A percentile compares a stretch with the other conserved stretches of the same genome.
Evolutionary conservation across 768 basidiomycete genomes (phyloP).

Genomic region (Rhodotorula sphaerocarpa): DNA sequence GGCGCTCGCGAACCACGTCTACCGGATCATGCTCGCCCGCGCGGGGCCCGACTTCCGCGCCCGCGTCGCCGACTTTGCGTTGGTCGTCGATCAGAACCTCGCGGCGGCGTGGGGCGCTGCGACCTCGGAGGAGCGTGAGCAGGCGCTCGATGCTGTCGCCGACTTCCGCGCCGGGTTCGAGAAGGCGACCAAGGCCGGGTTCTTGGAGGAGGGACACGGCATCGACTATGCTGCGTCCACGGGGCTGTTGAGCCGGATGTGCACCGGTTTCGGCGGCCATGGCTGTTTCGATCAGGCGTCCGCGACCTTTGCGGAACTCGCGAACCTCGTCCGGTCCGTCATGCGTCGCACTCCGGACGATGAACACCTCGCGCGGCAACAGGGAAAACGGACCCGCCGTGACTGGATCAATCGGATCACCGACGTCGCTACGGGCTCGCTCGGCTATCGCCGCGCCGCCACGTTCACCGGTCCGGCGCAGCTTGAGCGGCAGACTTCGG

Average conservation of each 20-base stretch:
- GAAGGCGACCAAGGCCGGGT: background rate
- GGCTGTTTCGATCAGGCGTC: constrained; percentile 2
- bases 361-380: background rate
- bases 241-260: constrained; percentile 17
- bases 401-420: constrained; percentile 3
- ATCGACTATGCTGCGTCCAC: constrained; percentile 18
- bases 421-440: constrained; percentile 1
- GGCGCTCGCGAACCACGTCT: constrained; percentile 27
- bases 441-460: constrained; percentile 4
- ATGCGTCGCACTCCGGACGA: constrained; percentile 10
- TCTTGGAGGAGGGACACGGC: background rate
- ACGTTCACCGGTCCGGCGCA: background rate
- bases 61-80: constrained; percentile 22
- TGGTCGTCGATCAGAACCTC: constrained; percentile 30
- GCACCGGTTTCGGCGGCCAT: background rate
- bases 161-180: constrained; percentile 26
- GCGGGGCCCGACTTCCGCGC: constrained; percentile 3
- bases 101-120: background rate
- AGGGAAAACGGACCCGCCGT: background rate
- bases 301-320: constrained; percentile 10
- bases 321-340: constrained; percentile 25
- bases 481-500: background rate
- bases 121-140: background rate
- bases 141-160: constrained; percentile 6
- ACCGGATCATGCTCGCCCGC: constrained; percentile 24